Percentiles rank a stretch among this genome's conserved stretches.
These are phyloP conservation scores for Cupressus sempervirens DNA, from an alignment of 75 land plant genomes.

Conservation along the genomic window DNA sequence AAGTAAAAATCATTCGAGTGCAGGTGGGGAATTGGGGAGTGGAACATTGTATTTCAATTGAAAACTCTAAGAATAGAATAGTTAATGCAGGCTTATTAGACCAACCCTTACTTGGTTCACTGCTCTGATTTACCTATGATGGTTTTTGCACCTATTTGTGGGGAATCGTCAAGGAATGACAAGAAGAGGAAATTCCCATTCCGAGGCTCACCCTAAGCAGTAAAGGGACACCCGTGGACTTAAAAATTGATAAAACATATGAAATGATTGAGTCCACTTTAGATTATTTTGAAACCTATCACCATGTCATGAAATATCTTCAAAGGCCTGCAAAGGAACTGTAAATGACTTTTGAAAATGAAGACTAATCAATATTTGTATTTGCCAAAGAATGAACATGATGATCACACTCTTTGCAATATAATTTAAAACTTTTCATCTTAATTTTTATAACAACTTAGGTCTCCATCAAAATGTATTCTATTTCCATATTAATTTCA, in stretches of 20 bases:
- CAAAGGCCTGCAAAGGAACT: slow-evolving; percentile 21
- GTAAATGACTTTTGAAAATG: too few relatives aligned
- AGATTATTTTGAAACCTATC: slow-evolving; percentile 26
- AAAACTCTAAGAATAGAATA: neutral
- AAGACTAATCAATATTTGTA: too few relatives aligned
- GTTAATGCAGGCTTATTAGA: neutral
- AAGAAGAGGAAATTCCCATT: neutral
- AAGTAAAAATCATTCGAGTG: neutral
- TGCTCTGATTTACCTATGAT: slow-evolving; percentile 17
- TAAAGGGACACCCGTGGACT: neutral
- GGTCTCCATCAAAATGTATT: too few relatives aligned
- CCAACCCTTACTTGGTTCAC: slow-evolving; percentile 14
- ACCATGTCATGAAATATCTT: slow-evolving; percentile 20
- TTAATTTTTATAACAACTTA: too few relatives aligned
- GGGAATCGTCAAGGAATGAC: slow-evolving; percentile 7
- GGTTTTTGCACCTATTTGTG: slow-evolving; percentile 8
- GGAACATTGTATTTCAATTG: neutral
- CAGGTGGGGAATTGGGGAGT: slow-evolving; percentile 4
- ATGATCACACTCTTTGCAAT: too few relatives aligned
- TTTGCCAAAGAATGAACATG: too few relatives aligned
- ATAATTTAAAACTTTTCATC: too few relatives aligned
- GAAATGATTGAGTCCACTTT: too few relatives aligned
- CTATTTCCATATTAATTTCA: too few relatives aligned
- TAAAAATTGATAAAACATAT: neutral
- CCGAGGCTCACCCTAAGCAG: neutral